Evolutionary conservation across 2,329 filamentous ascomycete species (phyloP).

Genomic region (Ploettnerulaceae sp.): DNA sequence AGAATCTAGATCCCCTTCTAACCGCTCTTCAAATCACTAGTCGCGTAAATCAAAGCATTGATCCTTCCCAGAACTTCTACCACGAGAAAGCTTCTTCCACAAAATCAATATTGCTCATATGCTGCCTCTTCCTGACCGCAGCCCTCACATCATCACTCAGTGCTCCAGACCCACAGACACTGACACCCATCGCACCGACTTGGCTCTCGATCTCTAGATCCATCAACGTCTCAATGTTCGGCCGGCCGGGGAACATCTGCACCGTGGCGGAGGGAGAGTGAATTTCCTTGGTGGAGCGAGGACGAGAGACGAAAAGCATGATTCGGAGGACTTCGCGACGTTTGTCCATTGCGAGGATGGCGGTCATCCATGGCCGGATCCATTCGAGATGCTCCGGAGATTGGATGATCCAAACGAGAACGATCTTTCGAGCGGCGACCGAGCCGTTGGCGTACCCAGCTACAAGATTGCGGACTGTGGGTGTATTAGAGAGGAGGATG

Average conservation of each 20-base stretch:
- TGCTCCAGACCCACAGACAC: conserved; percentile 68
- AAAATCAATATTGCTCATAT: conserved; percentile 66
- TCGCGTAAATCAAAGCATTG: too few species aligned
- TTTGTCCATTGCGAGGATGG: conserved; percentile 69
- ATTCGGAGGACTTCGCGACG: conserved; percentile 70
- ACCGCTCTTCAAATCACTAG: too few species aligned
- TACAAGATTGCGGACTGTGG: conserved; percentile 68
- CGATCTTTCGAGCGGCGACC: conserved; percentile 64
- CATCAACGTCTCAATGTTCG: conserved; percentile 68
- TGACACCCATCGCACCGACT: conserved; percentile 68
- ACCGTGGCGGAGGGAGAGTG: conserved; percentile 73
- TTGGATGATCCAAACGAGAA: conserved; percentile 76
- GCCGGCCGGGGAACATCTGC: conserved; percentile 78
- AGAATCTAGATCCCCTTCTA: conserved; percentile 7
- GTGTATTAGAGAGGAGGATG: too few species aligned
- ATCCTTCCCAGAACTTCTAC: conserved; percentile 35
- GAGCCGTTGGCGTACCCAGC: conserved; percentile 63
- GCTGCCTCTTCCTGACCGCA: conserved; percentile 60
- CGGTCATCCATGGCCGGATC: conserved; percentile 81
- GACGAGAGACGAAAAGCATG: conserved; percentile 72
- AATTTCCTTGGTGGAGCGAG: conserved; percentile 73
- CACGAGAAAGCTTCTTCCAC: conserved; percentile 73
- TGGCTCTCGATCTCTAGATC: conserved; percentile 70
- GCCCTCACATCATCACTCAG: conserved; percentile 70
- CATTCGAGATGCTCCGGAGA: conserved; percentile 76